Evolutionary conservation across 768 basidiomycete genomes (phyloP), one percentile per base, ranked within the genome.

Genomic region (Lactarius tabidus): DNA sequence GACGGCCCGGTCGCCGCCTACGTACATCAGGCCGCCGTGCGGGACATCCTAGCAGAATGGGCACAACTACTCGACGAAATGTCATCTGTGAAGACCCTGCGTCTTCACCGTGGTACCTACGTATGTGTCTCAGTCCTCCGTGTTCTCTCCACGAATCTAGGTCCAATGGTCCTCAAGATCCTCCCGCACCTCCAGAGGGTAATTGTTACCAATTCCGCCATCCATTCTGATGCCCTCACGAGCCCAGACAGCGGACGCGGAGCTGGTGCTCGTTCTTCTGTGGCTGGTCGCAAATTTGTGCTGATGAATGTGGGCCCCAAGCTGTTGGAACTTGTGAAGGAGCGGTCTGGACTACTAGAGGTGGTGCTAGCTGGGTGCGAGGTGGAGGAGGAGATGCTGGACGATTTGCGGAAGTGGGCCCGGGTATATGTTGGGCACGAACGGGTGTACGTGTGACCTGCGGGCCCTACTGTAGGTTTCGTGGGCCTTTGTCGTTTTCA

Each of bases 171-270:
- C n/a, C n/a, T n/a, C n/a, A n/a, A n/a, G 33, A 48, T 66, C 38
- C 60, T 66, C 15, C 57, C 65, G 18, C 33, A 58, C 39, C 65
- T 66, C 7, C 60, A 62, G 51, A 62, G n/a, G 8, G 14, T 66
- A 8, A 36, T 56, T 26, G 17, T 62, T 9, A 17, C 58, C 2
- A 26, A n/a, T 10, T 52, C 18, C 14, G 0, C n/a, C 14, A 6
- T 14, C 9, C 0, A 6, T 14, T 15, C 23, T 4, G 23, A 26
- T 10, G 3, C 43, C 3, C 0, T n/a, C 2, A 7, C 9, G 26
- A 2, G 3, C 4, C 1, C 3, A 23, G 60, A 57, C 1, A 48
- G 39, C 26, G 7, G 33, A 20, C 14, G 56, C 20, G 35, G 57
- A 28, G 60, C 55, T 54, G 53, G 29, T 8, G 17, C 33, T 54